Evolutionary conservation across 176 grass and related monocot genomes (phyloP).

Genomic region (Oryza brachyantha): DNA sequence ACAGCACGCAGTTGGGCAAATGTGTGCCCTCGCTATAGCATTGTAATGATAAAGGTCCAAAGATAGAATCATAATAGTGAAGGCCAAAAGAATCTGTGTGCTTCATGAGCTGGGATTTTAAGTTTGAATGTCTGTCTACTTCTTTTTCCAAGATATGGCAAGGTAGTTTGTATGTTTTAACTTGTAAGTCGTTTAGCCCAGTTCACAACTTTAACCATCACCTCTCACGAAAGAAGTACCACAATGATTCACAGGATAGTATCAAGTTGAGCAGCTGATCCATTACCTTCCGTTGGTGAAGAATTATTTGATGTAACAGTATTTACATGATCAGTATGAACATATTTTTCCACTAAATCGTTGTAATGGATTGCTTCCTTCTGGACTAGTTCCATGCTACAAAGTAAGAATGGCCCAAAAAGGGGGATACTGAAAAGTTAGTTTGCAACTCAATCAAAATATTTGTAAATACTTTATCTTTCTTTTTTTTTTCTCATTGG

Average conservation of each 20-base stretch:
- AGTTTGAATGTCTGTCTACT: not conserved
- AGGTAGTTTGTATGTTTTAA: not conserved
- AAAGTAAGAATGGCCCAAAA: conserved; percentile 29
- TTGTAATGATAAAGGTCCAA: not conserved
- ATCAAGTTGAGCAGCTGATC: not conserved
- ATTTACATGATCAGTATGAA: conserved; percentile 38
- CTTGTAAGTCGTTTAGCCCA: not conserved
- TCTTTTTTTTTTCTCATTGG: not conserved
- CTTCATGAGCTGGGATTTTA: not conserved
- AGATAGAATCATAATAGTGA: not conserved
- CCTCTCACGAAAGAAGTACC: not conserved
- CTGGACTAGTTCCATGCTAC: conserved; percentile 72
- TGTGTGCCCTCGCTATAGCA: not conserved
- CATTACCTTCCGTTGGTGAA: conserved; percentile 39
- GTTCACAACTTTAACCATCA: conserved; percentile 10
- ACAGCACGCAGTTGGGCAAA: not conserved
- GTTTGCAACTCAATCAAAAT: not conserved
- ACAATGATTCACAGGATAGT: conserved; percentile 16
- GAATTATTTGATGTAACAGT: conserved; percentile 35
- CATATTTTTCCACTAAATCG: conserved; percentile 67
- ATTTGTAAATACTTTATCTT: not conserved
- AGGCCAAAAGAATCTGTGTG: not conserved
- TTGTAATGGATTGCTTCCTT: conserved; percentile 93
- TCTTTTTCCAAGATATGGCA: not conserved
- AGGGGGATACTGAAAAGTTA: not conserved